Evolutionary conservation across 1,139 yeast species (phyloP).

Genomic region (Suhomyces chickasaworum): DNA sequence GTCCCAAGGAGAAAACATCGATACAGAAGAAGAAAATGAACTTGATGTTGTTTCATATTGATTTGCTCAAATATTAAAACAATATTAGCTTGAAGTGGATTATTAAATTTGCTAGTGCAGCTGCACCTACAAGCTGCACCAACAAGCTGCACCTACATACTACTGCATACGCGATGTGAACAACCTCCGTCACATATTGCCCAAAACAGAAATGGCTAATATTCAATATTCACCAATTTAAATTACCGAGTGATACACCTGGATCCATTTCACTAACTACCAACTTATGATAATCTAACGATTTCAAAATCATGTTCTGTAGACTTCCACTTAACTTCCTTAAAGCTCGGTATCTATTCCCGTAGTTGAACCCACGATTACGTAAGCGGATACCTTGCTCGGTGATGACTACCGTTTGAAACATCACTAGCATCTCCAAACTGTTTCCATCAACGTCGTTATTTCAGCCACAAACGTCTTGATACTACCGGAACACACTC

Average conservation of each 20-base stretch:
- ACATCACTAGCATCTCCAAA: background rate
- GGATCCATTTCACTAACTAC: background rate
- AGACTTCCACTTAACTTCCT: too few relatives aligned
- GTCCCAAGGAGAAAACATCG: constrained; percentile 21
- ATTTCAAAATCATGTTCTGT: background rate
- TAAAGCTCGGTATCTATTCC: background rate
- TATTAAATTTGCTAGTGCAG: too few relatives aligned
- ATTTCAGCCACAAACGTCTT: background rate
- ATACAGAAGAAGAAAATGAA: constrained; percentile 21
- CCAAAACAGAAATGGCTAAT: background rate
- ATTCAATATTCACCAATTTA: too few relatives aligned
- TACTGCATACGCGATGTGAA: background rate
- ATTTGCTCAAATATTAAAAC: too few relatives aligned
- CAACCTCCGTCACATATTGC: constrained; percentile 5
- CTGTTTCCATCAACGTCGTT: background rate
- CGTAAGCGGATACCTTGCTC: constrained; percentile 6
- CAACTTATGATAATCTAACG: background rate
- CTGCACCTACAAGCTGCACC: too few relatives aligned
- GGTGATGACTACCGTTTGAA: constrained; percentile 12
- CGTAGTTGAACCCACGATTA: constrained; percentile 1
- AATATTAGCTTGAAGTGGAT: too few relatives aligned
- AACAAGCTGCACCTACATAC: background rate
- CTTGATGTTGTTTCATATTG: constrained; percentile 23
- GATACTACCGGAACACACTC: background rate
- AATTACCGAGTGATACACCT: background rate